These are phyloP conservation scores for Canariomyces notabilis DNA, from an alignment of 2,329 filamentous ascomycete genomes.

Conservation along the genomic window DNA sequence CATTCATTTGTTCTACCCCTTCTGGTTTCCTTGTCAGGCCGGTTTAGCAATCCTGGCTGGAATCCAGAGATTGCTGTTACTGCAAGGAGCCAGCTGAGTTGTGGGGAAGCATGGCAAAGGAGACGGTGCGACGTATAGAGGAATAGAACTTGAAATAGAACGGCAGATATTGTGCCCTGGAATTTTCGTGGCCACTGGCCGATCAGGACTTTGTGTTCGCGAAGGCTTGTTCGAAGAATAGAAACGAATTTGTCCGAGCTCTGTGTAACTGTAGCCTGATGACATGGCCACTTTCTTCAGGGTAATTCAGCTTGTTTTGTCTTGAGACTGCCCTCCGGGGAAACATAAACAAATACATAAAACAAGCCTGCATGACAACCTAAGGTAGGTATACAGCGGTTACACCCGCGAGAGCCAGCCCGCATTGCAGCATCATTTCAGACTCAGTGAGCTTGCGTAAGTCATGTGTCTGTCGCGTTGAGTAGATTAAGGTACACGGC, in stretches of 20 bases:
- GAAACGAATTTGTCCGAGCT: slow-evolving; percentile 2
- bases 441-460: no score
- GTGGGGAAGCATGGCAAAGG: no score
- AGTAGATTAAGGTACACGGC: background rate
- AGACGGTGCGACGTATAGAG: no score
- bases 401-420: no score
- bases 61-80: slow-evolving; percentile 8
- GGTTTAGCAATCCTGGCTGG: slow-evolving; percentile 12
- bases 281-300: background rate
- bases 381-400: no score
- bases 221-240: slow-evolving; percentile 1
- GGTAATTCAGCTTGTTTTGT: background rate
- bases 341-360: no score
- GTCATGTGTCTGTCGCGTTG: background rate
- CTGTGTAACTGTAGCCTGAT: background rate
- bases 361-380: background rate
- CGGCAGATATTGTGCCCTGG: background rate
- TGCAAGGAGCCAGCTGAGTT: slow-evolving; percentile 2
- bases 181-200: background rate
- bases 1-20: slow-evolving; percentile 1
- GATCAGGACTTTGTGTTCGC: background rate
- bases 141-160: slow-evolving; percentile 8
- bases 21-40: slow-evolving; percentile 9
- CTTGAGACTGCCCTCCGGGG: background rate
- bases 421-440: no score